Evolutionary conservation across 495 filamentous ascomycete genomes (phyloP), one percentile per base, ranked within the genome.

Genomic region (Staphylotrichum tortipilum): DNA sequence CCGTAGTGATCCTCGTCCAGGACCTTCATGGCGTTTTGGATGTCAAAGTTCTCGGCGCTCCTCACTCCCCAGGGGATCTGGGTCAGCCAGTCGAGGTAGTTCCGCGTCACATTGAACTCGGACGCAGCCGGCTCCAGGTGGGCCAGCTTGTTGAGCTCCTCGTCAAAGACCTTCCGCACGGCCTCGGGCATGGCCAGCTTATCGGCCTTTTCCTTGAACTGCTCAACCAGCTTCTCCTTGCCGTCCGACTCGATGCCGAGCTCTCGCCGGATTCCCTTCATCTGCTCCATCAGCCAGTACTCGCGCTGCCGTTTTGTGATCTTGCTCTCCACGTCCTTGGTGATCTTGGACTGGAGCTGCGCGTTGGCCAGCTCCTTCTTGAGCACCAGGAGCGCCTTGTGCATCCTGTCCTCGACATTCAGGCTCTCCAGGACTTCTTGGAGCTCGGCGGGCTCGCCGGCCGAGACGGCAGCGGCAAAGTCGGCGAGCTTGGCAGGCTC

Each of bases 361-460:
- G 92, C 92, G 51, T 97, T 99, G 82, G 95, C 94, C 35, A 94
- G 77, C 67, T 99, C 94, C 60, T 96, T 96, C 71, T 97, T 99
- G 44, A 99, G 70, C 4, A 97, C 88, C 26, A 88, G 76, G 11
- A 99, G 70, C 2, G 89, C 87, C 65, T 95, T 96, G 57, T 84
- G 82, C 64, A 97, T 74, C 60, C 94, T 79, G 49, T 94, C 83
- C 60, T 95, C 89, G 23, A 97, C 81, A 59, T 94, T 86, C 66
- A 95, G 75, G 24, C 81, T 81, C 55, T 89, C 84, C 2, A 99
- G 71, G n/a, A 95, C 89, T 50, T 94, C 89, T 58, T 99, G 94
- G 49, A 97, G 77, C 68, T 99, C 94, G 36, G 83, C 75, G 22
- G 90, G 77, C 52, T 97, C 92, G 30, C 91, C 92, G 2, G 84